These are phyloP conservation scores for Neocallimastix lanati DNA, from an alignment of 192 early-diverging fungal genomes.

Conservation along the genomic window DNA sequence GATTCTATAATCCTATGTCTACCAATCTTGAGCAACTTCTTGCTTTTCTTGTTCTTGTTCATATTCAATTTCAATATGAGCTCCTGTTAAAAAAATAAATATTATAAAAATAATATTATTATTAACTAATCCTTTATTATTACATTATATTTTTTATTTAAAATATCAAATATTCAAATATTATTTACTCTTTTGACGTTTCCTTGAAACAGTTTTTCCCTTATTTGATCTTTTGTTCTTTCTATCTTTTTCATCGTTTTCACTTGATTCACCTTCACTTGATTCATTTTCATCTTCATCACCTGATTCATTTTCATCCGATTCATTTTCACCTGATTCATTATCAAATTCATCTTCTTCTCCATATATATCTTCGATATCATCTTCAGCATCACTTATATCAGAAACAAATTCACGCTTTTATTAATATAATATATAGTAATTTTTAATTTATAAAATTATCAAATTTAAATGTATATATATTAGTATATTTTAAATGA, in stretches of 20 bases:
- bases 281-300: neutral
- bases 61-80: slow-evolving; percentile 13
- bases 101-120: neutral
- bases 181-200: neutral
- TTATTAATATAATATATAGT: slow-evolving; percentile 2
- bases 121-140: too few relatives aligned
- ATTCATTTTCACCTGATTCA: neutral
- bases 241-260: neutral
- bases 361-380: slow-evolving; percentile 5
- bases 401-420: slow-evolving; percentile 34
- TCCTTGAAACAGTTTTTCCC: neutral
- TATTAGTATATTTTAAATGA: too few relatives aligned
- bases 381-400: slow-evolving; percentile 17
- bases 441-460: too few relatives aligned
- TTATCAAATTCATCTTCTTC: slow-evolving; percentile 3
- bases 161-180: neutral
- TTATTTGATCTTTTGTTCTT: too few relatives aligned
- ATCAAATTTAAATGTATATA: too few relatives aligned
- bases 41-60: slow-evolving; percentile 13
- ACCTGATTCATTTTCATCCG: neutral
- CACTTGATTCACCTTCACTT: neutral
- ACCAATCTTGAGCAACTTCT: neutral
- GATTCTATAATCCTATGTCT: too few relatives aligned
- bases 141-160: too few relatives aligned
- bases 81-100: neutral